Evolutionary conservation across 129 eudicot genomes (phyloP), one percentile per base, ranked within the genome.

Genomic region (Flaveria trinervia): DNA sequence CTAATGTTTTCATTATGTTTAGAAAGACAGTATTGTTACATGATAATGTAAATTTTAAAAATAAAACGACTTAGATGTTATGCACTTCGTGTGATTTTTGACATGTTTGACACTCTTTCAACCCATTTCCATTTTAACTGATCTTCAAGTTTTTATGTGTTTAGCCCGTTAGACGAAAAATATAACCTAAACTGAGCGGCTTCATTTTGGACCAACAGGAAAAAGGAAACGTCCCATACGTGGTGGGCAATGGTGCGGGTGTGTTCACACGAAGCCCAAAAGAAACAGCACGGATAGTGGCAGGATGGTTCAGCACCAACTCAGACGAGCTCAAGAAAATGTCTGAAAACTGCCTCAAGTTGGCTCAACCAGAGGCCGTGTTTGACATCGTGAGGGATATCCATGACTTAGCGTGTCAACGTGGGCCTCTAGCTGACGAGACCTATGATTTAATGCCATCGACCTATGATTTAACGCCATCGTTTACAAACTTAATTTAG

Each of bases 341-440:
- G 93, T 91, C 97, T 3, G 89, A 91, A 69, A 94, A 91, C 72
- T 89, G 97, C 20, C 89, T 91, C 18, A 89, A 86, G 74, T 85
- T 94, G 23, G 93, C 99, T 45, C 95, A 94, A 82, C 97, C 99
- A 7, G 83, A 91, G 17, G 99, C 99, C 0, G 99, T 94, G 41
- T 94, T 94, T 65, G 99, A 94, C 83, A 94, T 94, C 1, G 99
- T 91, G 30, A 94, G 87, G 84, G 99, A 94, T 84, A 89, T 94
- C 18, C 97, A 94, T 64, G 96, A 94, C 45, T 81, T 94, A 20
- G 90, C 91, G 0, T 80, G 90, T 80, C 96, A 91, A 77, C 79
- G 94, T 13, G 96, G 97, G 36, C 96, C 98, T 14, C 80, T 94
- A 0, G 80, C 93, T 8, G 84, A 83, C 78, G 48, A 78, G 20